Percentiles rank a stretch among this genome's conserved stretches.
Conservation (phyloP, 768 basidiomycete species). For the Podaxis sp. region DNA sequence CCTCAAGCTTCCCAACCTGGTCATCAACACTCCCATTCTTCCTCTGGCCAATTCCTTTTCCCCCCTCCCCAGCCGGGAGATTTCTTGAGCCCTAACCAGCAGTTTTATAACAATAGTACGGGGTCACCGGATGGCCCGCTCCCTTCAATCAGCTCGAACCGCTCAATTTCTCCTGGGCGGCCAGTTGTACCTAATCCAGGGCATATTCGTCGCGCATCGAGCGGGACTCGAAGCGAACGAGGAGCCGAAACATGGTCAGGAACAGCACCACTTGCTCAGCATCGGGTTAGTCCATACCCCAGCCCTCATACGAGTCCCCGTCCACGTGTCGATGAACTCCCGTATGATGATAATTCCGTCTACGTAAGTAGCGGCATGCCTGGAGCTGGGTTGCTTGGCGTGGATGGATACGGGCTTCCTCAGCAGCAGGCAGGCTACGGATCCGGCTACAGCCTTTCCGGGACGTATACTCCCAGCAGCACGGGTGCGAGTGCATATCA, state of each 20-base stretch:
- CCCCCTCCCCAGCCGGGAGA: slow-evolving; percentile 15
- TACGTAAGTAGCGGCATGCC: slow-evolving; percentile 1
- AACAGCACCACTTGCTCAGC: slow-evolving; percentile 25
- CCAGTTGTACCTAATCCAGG: slow-evolving; percentile 23
- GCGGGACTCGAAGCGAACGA: slow-evolving; percentile 41
- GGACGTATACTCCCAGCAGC: slow-evolving; percentile 15
- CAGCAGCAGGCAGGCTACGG: slow-evolving; percentile 9
- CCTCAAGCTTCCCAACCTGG: slow-evolving; percentile 3
- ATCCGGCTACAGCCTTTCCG: slow-evolving; percentile 18
- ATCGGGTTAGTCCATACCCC: slow-evolving; percentile 62
- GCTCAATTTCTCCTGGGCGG: slow-evolving; percentile 9
- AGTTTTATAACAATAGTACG: slow-evolving; percentile 7
- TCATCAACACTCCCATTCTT: slow-evolving; percentile 14
- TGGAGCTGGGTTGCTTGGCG: slow-evolving; percentile 11
- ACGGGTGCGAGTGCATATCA: slow-evolving; percentile 15
- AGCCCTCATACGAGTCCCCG: slow-evolving; percentile 67
- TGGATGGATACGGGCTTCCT: slow-evolving; percentile 6
- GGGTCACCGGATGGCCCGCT: slow-evolving; percentile 15
- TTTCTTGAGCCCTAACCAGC: slow-evolving; percentile 21
- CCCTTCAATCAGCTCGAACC: slow-evolving; percentile 24
- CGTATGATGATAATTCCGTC: slow-evolving; percentile 23
- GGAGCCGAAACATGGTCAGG: slow-evolving; percentile 32
- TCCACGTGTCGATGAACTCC: slow-evolving; percentile 51
- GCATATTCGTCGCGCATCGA: slow-evolving; percentile 42
- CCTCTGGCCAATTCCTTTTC: slow-evolving; percentile 17